Base-by-base conservation (phyloP, 2,329 filamentous ascomycete species). In the Fusarium phyllophilum region DNA sequence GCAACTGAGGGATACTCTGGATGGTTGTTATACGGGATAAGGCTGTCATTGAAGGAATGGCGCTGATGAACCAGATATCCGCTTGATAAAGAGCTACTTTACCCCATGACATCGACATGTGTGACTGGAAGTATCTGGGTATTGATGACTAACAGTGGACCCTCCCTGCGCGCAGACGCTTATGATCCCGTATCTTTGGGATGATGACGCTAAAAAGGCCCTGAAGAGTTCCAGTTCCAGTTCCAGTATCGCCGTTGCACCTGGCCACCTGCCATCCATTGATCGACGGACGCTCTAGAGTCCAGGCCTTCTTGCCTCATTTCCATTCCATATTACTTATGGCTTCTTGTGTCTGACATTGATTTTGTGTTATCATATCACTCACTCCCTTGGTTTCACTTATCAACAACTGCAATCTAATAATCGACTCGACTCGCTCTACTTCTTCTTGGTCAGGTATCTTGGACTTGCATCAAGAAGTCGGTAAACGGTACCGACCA, bases 91-190 rank as follows among this genome's bases (percentile, higher is more conserved):
- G 39, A n/a, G 42, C 41, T 73, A 73, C 70, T 39, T 61, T 48
- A n/a, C 26, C 14, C 20, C 29, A 26, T 36, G 41, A 42, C 52
- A 56, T 49, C 26, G 18, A 26, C 42, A 20, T 31, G 33, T 29
- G 26, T 42, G 13, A 48, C 46, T 24, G 36, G 39, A 26, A 34
- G 70, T 73, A 73, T 41, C 49, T 65, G 26, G 52, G 20, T 60
- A 59, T 66, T 39, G 44, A 24, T 9, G 65, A 38, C 59, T 73
- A 74, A 73, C 70, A 74, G 56, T 66, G 60, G 71, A 34, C 46
- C 48, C 31, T 42, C 33, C 34, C 33, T 68, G 41, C 36, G 31
- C 33, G 36, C 52, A 26, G 13, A 9, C 42, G 29, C 44, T 29
- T 36, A 22, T 12, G 38, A 31, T 62, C 60, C 51, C 36, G 34